phyloP scores from a whole-genome alignment of 2,329 filamentous ascomycete genomes.

The Fusarium equiseti region DNA sequence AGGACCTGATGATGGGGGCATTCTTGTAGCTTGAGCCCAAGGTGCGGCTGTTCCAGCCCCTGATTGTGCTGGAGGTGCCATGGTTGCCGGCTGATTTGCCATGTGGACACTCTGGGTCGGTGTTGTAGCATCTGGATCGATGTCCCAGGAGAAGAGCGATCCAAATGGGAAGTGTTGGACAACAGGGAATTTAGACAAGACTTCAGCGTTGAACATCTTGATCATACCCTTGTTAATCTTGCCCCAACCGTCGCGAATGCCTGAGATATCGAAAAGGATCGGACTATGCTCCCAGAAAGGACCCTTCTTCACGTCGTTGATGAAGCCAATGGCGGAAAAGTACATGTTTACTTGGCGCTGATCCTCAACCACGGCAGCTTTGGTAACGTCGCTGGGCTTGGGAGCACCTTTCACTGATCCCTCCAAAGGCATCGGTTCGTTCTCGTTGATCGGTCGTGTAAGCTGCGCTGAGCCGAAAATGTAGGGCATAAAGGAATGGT shows the following conservation, averaged over 20 bases:
- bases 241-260: conserved; percentile 92
- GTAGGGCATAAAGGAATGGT: conserved; percentile 94
- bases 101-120: conserved; percentile 68
- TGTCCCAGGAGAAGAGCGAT: conserved; percentile 81
- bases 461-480: conserved; percentile 95
- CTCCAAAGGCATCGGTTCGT: conserved; percentile 76
- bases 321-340: conserved; percentile 95
- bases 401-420: conserved; percentile 81
- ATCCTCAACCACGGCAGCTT: conserved; percentile 71
- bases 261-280: conserved; percentile 93
- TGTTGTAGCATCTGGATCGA: conserved; percentile 69
- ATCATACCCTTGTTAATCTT: conserved; percentile 99
- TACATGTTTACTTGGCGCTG: conserved; percentile 83
- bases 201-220: conserved; percentile 99
- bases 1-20: conserved; percentile 52
- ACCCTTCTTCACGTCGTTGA: conserved; percentile 95
- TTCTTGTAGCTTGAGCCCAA: conserved; percentile 58
- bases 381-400: conserved; percentile 76
- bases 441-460: conserved; percentile 76
- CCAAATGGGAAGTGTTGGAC: conserved; percentile 96
- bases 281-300: conserved; percentile 98
- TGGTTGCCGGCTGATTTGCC: conserved; percentile 63
- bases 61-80: conserved; percentile 38
- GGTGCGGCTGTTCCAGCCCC: conserved; percentile 57
- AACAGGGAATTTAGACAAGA: conserved; percentile 95